Percentiles rank a stretch among this genome's conserved stretches.
Evolutionary conservation across 1,284 basidiomycete genomes (phyloP).

Genomic region (Sanghuangporus sanghuang): DNA sequence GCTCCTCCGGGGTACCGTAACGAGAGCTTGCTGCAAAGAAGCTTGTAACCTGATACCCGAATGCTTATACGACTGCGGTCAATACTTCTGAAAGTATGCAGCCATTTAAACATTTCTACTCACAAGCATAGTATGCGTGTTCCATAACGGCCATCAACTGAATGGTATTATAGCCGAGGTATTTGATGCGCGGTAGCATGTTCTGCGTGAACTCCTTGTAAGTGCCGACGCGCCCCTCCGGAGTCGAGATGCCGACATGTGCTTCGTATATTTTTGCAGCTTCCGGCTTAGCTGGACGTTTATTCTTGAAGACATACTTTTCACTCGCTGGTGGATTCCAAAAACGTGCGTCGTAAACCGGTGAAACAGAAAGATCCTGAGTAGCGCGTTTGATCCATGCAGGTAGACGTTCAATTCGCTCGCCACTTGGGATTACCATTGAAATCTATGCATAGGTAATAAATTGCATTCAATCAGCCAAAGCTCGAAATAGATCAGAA

Average conservation of each 20-base stretch:
- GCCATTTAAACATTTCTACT: slow-evolving; percentile 27
- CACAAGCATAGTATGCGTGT: slow-evolving; percentile 97
- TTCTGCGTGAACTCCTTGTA: slow-evolving; percentile 94
- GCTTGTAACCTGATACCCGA: slow-evolving; percentile 96
- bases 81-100: slow-evolving; percentile 13
- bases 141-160: slow-evolving; percentile 99
- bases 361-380: slow-evolving; percentile 86
- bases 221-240: slow-evolving; percentile 83
- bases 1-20: slow-evolving; percentile 91
- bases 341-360: slow-evolving; percentile 94
- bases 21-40: slow-evolving; percentile 98
- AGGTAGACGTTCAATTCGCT: slow-evolving; percentile 87
- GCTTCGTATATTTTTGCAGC: slow-evolving; percentile 93
- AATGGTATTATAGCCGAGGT: slow-evolving; percentile 93
- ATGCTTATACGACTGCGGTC: slow-evolving; percentile 47
- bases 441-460: slow-evolving; percentile 58
- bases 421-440: slow-evolving; percentile 72
- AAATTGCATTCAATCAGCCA: not conserved
- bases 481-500: not conserved
- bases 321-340: slow-evolving; percentile 86
- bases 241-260: slow-evolving; percentile 94
- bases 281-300: slow-evolving; percentile 62
- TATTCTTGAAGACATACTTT: slow-evolving; percentile 80
- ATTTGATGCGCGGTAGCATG: slow-evolving; percentile 83
- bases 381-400: slow-evolving; percentile 95